These are phyloP conservation scores for Lasiodiplodia sp. DNA, from an alignment of 2,329 filamentous ascomycete genomes.

Conservation along the genomic window DNA sequence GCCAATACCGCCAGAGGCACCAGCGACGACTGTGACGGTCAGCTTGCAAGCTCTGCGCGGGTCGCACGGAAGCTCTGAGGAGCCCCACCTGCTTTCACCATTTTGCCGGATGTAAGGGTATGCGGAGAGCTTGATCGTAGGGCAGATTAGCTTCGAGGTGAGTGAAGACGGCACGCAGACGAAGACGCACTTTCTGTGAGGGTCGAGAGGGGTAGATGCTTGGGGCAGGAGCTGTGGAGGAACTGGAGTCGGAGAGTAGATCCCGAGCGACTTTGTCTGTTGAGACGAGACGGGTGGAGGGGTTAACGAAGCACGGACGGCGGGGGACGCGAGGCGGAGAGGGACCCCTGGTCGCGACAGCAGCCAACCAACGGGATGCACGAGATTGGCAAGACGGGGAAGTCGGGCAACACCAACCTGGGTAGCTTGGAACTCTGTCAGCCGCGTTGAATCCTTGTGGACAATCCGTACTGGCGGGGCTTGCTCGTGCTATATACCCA, in stretches of 20 bases:
- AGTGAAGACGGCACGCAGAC: neutral
- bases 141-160: constrained; percentile 22
- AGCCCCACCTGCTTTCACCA: constrained; percentile 48
- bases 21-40: constrained; percentile 72
- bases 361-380: constrained; percentile 18
- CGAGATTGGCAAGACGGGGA: constrained; percentile 20
- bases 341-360: constrained; percentile 10
- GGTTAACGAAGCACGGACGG: constrained; percentile 13
- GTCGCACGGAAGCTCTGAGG: constrained; percentile 15
- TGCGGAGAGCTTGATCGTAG: constrained; percentile 35
- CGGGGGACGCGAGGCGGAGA: constrained; percentile 20
- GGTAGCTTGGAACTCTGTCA: constrained; percentile 1
- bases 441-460: neutral
- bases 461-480: neutral
- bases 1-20: constrained; percentile 97
- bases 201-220: neutral
- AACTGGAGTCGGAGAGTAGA: constrained; percentile 23
- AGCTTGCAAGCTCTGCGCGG: constrained; percentile 20
- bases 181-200: neutral
- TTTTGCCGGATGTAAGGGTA: constrained; percentile 39
- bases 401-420: constrained; percentile 1
- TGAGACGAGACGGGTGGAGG: constrained; percentile 22
- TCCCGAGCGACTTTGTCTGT: constrained; percentile 18
- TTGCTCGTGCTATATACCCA: constrained; percentile 17
- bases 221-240: constrained; percentile 20